Base-by-base conservation (phyloP, 495 filamentous ascomycete genomes). In the Friedmanniomyces endolithicus region DNA sequence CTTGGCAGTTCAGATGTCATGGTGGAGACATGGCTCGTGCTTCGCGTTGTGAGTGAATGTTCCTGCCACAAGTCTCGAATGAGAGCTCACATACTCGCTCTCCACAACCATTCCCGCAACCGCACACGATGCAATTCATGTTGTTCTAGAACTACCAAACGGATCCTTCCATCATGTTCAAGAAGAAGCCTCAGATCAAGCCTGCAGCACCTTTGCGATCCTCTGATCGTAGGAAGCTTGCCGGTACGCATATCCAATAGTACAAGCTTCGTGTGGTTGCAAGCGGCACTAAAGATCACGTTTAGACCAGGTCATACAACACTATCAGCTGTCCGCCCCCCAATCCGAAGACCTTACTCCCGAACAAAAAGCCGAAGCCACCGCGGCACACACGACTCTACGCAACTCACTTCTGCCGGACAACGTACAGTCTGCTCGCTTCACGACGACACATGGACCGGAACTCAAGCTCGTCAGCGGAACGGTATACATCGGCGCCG, bases 181-280 rank as follows among this genome's bases (percentile, higher is more conserved):
- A 86, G 69, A 87, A 87, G 71, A 87, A 86, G 74, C 84, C 84
- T 40, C 82, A 76, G 80, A 80, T 87, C 70, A 87, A 87, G 68
- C 78, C 84, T 16, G 68, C 84, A 0, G 72, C 83, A 0, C 82
- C 84, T 12, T 62, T 87, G 24, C 78, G 84, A 41, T 85, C 84
- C 35, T 86, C 84, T 1, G 84, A 87, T 54, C 77, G 84, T 43
- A 74, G 84, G 31, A 83, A 80, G 56, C 78, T 83, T 43, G 84
- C 83, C 37, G 39, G 39, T 41, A n/a, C 39, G 39, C 39, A n/a
- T 22, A n/a, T n/a, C 39, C 27, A 31, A 31, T 31, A 9, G 27
- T 31, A 9, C 4, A 31, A 31, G 27, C 27, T 31, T 9, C 27
- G 4, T 4, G 27, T 31, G 4, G 9, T 9, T 31, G 9, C 9